Evolutionary conservation across 441 rosid species (phyloP).

Genomic region (Pelargonium cotyledonis): DNA sequence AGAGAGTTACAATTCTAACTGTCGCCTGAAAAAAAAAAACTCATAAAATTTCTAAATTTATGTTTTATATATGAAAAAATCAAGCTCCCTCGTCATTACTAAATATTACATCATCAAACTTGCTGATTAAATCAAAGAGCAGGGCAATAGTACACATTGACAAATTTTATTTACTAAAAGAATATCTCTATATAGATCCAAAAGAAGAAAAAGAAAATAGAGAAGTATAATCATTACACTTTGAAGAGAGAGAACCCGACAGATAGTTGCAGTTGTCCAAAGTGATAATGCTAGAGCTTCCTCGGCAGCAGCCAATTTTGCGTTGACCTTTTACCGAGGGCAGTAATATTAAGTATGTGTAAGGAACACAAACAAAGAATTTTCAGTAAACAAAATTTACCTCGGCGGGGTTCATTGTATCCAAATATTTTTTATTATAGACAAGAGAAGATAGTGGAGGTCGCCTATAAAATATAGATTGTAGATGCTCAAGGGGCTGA

Average conservation of each 20-base stretch:
- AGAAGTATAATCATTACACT: constrained; percentile 40
- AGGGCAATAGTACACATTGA: not conserved
- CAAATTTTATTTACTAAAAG: not conserved
- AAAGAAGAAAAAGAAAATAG: not conserved
- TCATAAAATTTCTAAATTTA: not conserved
- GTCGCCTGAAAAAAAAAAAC: not conserved
- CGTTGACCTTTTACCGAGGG: constrained; percentile 47
- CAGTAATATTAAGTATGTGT: constrained; percentile 23
- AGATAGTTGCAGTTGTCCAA: constrained; percentile 94
- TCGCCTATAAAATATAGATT: constrained; percentile 64
- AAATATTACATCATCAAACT: not conserved
- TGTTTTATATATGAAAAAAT: not conserved
- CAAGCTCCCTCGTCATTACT: not conserved
- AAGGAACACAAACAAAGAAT: constrained; percentile 16
- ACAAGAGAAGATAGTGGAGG: constrained; percentile 60
- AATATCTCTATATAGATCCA: not conserved
- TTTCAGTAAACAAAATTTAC: constrained; percentile 31
- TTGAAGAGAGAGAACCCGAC: constrained; percentile 88
- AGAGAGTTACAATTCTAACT: not conserved
- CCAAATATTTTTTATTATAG: constrained; percentile 35
- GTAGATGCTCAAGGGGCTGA: constrained; percentile 89
- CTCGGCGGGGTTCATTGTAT: constrained; percentile 51
- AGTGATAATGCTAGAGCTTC: constrained; percentile 81
- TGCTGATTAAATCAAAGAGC: not conserved
- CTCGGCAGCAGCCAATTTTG: constrained; percentile 79